Conservation (phyloP, 495 filamentous ascomycete genomes). For the Aspergillus biplanus region DNA sequence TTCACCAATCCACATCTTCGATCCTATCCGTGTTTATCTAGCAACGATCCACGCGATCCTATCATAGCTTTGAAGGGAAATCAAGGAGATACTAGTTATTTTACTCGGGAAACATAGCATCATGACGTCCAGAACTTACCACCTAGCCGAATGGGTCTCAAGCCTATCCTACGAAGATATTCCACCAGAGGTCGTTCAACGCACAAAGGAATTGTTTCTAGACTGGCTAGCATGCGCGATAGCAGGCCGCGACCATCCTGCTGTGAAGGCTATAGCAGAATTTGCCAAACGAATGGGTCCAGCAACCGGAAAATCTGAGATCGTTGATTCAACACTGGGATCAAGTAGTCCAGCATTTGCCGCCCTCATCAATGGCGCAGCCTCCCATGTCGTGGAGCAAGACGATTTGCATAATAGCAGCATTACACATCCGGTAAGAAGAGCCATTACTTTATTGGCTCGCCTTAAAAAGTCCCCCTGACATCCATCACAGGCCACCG, state of each 20-base stretch:
- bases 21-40: too few relatives aligned
- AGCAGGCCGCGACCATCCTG: slow-evolving; percentile 39
- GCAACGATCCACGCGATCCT: too few relatives aligned
- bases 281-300: slow-evolving; percentile 39
- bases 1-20: too few relatives aligned
- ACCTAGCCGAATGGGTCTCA: slow-evolving; percentile 31
- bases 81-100: too few relatives aligned
- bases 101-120: too few relatives aligned
- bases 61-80: too few relatives aligned
- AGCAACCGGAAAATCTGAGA: slow-evolving; percentile 34
- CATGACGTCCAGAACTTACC: not conserved
- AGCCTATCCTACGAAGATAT: slow-evolving; percentile 34
- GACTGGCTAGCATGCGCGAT: slow-evolving; percentile 41
- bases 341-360: slow-evolving; percentile 39
- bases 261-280: slow-evolving; percentile 32
- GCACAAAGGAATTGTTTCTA: slow-evolving; percentile 42
- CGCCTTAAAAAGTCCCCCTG: not conserved
- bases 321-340: slow-evolving; percentile 32
- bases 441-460: not conserved
- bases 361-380: slow-evolving; percentile 38
- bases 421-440: slow-evolving; percentile 40
- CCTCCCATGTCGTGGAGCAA: slow-evolving; percentile 43
- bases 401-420: slow-evolving; percentile 45
- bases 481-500: slow-evolving; percentile 30
- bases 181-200: slow-evolving; percentile 34